Evolutionary conservation across 2,329 filamentous ascomycete genomes (phyloP).

Genomic region (Colletotrichum lini): DNA sequence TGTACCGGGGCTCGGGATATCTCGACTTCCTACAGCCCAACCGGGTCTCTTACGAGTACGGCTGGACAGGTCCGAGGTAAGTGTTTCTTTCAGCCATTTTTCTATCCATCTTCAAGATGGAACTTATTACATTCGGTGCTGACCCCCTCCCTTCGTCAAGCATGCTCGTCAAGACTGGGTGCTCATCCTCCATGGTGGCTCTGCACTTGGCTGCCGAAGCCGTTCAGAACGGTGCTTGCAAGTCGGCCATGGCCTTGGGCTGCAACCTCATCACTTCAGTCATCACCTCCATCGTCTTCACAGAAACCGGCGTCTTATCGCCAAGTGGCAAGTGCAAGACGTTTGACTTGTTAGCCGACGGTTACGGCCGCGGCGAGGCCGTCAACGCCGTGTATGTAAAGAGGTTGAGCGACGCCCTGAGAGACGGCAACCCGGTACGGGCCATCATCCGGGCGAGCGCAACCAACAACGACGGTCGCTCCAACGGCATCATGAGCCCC

Average conservation of each 20-base stretch:
- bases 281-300: slow-evolving; percentile 3
- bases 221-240: not conserved
- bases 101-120: too few relatives aligned
- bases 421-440: slow-evolving; percentile 55
- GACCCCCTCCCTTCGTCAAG: too few relatives aligned
- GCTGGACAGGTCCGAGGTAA: not conserved
- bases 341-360: slow-evolving; percentile 59
- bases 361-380: slow-evolving; percentile 60
- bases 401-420: slow-evolving; percentile 55
- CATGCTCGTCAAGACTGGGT: not conserved
- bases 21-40: not conserved
- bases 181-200: not conserved
- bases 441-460: slow-evolving; percentile 50
- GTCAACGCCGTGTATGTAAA: slow-evolving; percentile 57
- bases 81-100: not conserved
- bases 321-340: slow-evolving; percentile 48
- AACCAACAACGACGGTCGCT: slow-evolving; percentile 54
- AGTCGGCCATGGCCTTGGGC: not conserved
- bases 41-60: not conserved
- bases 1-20: not conserved
- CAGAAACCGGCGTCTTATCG: slow-evolving; percentile 47
- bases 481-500: slow-evolving; percentile 56
- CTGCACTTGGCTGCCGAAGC: not conserved
- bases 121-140: too few relatives aligned
- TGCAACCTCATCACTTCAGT: not conserved